Evolutionary conservation across 202 grass and related monocot species (phyloP).

Genomic region (Miscanthus sacchariflorus): DNA sequence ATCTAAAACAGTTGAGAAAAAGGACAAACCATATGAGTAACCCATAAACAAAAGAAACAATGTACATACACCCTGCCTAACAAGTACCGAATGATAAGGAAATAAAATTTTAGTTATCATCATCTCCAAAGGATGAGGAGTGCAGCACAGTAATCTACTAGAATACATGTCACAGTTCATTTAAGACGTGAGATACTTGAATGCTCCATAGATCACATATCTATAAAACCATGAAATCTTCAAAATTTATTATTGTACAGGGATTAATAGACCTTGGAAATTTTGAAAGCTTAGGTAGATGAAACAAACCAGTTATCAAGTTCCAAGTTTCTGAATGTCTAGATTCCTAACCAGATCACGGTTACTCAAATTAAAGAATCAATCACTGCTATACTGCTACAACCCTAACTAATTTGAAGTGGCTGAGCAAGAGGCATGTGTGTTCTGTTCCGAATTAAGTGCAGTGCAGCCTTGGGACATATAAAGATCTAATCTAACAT

Average conservation of each 20-base stretch:
- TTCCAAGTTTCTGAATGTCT: not conserved
- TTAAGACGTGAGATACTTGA: not conserved
- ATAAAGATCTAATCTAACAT: not conserved
- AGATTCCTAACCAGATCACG: not conserved
- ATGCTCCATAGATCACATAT: not conserved
- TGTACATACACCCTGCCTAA: not conserved
- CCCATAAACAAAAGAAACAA: not conserved
- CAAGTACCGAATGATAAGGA: slow-evolving; percentile 2
- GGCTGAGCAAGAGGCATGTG: not conserved
- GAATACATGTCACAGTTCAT: not conserved
- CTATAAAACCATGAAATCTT: not conserved
- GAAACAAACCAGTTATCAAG: not conserved
- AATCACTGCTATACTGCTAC: not conserved
- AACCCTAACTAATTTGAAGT: not conserved
- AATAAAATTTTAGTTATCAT: not conserved
- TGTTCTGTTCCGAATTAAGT: not conserved
- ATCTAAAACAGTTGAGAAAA: slow-evolving; percentile 59
- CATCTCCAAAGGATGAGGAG: not conserved
- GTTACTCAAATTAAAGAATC: not conserved
- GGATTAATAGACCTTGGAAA: not conserved
- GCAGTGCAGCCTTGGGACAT: no score
- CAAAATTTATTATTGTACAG: not conserved
- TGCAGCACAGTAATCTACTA: not conserved
- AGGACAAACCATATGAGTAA: not conserved
- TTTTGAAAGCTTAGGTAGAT: not conserved